Evolutionary conservation across 108 stramenopile species (phyloP).

Genomic region (Parmales sp.): DNA sequence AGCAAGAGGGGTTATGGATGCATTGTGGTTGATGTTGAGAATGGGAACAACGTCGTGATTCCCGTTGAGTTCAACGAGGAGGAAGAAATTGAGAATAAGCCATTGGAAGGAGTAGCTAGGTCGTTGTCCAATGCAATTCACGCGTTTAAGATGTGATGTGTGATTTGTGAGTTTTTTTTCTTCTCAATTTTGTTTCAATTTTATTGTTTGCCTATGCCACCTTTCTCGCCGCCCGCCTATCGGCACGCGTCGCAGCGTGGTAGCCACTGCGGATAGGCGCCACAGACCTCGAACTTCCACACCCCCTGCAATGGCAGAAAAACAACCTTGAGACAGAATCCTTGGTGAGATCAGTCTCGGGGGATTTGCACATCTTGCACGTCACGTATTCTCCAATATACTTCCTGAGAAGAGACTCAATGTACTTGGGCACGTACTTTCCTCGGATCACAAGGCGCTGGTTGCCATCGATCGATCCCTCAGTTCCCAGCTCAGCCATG

Average conservation of each 20-base stretch:
- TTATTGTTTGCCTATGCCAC: no score
- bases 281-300: constrained; percentile 81
- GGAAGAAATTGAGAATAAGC: no score
- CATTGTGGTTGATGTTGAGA: no score
- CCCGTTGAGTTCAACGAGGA: no score
- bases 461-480: constrained; percentile 92
- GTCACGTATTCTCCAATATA: constrained; percentile 99
- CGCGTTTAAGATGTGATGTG: no score
- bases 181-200: no score
- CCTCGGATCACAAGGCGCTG: constrained; percentile 93
- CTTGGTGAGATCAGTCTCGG: constrained; percentile 86
- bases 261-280: constrained; percentile 90
- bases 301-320: constrained; percentile 91
- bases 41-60: no score
- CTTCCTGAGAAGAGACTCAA: constrained; percentile 92
- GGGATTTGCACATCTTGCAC: constrained; percentile 95
- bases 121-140: no score
- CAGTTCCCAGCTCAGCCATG: constrained; percentile 98
- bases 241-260: constrained; percentile 96
- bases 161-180: no score
- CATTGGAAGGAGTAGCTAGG: no score
- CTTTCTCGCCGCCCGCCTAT: constrained; percentile 89
- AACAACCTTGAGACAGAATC: constrained; percentile 79
- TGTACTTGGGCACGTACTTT: constrained; percentile 93
- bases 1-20: no score